phyloP scores from a whole-genome alignment of 352 stramenopile genomes.

The Pilasporangium apinafurcum region DNA sequence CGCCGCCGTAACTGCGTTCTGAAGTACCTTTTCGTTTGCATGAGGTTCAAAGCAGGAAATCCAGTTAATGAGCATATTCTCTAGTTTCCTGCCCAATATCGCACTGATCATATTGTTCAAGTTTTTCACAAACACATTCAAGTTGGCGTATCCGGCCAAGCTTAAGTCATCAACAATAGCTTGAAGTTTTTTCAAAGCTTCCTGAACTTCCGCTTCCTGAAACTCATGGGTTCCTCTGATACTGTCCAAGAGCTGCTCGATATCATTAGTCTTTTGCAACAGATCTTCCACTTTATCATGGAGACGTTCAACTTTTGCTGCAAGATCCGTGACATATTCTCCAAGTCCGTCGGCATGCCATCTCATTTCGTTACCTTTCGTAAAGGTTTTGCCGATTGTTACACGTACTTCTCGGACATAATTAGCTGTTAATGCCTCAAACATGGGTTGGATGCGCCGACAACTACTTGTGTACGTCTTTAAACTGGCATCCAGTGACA shows the following conservation, averaged over 20 bases:
- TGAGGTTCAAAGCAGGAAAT: conserved; percentile 55
- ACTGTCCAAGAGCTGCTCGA: conserved; percentile 88
- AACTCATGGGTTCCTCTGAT: conserved; percentile 62
- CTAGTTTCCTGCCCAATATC: conserved; percentile 81
- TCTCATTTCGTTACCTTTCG: conserved; percentile 84
- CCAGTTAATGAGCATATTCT: conserved; percentile 58
- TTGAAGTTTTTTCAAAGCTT: conserved; percentile 86
- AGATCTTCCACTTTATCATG: conserved; percentile 98
- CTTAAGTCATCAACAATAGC: conserved; percentile 93
- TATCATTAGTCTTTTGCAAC: conserved; percentile 87
- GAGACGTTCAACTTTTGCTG: conserved; percentile 92
- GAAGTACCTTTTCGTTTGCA: conserved; percentile 54
- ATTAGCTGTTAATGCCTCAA: conserved; percentile 62
- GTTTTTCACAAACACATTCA: conserved; percentile 89
- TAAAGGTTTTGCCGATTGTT: conserved; percentile 86
- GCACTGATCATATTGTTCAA: conserved; percentile 85
- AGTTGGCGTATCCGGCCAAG: conserved; percentile 91
- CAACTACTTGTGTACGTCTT: conserved; percentile 89
- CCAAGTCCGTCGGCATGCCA: conserved; percentile 84
- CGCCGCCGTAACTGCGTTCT: conserved; percentile 33
- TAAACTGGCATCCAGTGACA: conserved; percentile 95
- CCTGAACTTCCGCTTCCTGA: conserved; percentile 30
- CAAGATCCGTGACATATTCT: conserved; percentile 85
- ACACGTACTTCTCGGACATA: conserved; percentile 81
- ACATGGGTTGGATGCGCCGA: conserved; percentile 76